Base-by-base conservation (phyloP, 164 flowering plant genomes). In the Pachysandra terminalis region DNA sequence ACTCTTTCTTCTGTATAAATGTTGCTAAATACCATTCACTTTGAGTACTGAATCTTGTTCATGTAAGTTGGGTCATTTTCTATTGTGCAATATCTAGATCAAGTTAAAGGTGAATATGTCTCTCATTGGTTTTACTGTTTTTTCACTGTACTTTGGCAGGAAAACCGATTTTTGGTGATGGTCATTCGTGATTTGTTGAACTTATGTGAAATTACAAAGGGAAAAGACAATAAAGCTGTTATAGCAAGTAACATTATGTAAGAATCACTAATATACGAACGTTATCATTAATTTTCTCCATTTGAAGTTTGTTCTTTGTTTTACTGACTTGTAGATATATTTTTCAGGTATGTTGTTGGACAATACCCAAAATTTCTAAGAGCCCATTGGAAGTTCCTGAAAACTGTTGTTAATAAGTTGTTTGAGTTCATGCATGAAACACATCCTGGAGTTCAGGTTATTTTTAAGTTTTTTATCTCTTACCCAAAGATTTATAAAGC, bases 401-500 rank as follows among this genome's bases (percentile, higher is more conserved):
- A 96, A 83, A 96, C 99, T 64, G 99, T 96, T 76, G 99, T 96
- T 62, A 93, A 96, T 68, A 96, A 96, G 78, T 74, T 96, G 83
- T 96, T 96, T 68, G 99, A 96, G 80, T 96, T 96, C 78, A 96
- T 96, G 99, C 99, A 96, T 66, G 99, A 96, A 77, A 88, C 96
- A 28, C 99, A 96, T 83, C 99, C 98, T 0, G 99, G 99, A 72
- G 99, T 96, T 70, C 99, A 96, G 99, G 99, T 96, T n/a, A 22
- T 57, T 35, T 65, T 71, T 53, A 23, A 23, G 10, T 2, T 45
- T 19, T 9, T 59, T 14, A 13, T 54, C 25, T 24, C 65, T 3
- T 22, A 1, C 23, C 0, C 15, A 22, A 37, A 9, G 10, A 9
- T 15, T 35, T 37, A 35, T n/a, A n/a, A n/a, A n/a, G n/a, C n/a